Evolutionary conservation across 2,329 filamentous ascomycete species (phyloP).

Genomic region (Didymella pomorum): DNA sequence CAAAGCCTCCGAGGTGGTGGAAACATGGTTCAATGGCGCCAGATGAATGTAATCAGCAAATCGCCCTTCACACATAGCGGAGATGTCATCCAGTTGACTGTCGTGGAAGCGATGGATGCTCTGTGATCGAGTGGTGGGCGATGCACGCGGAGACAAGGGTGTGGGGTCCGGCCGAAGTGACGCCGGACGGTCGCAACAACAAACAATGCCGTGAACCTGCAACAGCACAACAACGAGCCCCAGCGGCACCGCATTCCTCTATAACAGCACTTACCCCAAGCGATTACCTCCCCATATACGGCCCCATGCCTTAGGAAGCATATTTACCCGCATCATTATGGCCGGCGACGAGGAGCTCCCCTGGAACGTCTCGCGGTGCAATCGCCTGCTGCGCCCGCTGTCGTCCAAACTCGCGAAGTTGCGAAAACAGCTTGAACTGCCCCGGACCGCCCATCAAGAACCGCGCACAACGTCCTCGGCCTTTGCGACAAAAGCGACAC

Average conservation of each 20-base stretch:
- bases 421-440: constrained; percentile 43
- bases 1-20: no score
- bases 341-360: constrained; percentile 44
- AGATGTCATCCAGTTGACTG: no score
- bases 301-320: constrained; percentile 13
- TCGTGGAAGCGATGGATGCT: no score
- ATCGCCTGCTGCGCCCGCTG: constrained; percentile 53
- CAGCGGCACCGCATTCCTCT: constrained; percentile 1
- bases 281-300: not conserved
- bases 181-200: constrained; percentile 15
- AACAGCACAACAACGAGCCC: constrained; percentile 6
- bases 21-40: no score
- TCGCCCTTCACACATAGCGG: no score
- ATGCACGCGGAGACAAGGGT: not conserved
- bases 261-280: constrained; percentile 1
- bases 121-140: not conserved
- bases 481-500: constrained; percentile 37
- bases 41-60: no score
- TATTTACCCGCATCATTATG: constrained; percentile 35
- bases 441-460: constrained; percentile 31
- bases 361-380: constrained; percentile 55
- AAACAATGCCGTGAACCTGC: constrained; percentile 7
- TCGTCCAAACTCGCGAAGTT: constrained; percentile 53
- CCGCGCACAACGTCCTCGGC: constrained; percentile 32
- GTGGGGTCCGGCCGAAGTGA: constrained; percentile 1